Percentiles rank a stretch among this genome's conserved stretches.
These are phyloP conservation scores for Chrysosporium queenslandicum DNA, from an alignment of 2,329 filamentous ascomycete genomes.

Conservation along the genomic window DNA sequence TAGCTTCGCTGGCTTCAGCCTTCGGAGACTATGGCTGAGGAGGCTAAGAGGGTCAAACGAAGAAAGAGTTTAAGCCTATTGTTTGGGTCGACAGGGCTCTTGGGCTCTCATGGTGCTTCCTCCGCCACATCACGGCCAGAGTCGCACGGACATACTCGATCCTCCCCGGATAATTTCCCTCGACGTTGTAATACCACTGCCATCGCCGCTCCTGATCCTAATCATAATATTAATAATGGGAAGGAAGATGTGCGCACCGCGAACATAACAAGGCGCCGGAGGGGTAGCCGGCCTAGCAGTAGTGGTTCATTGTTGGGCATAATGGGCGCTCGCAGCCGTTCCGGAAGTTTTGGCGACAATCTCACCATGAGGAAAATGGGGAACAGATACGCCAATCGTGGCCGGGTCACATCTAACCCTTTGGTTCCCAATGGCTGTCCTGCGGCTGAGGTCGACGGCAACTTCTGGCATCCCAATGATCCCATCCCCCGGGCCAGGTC, in stretches of 20 bases:
- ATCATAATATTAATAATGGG: neutral
- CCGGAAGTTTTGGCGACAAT: constrained; percentile 5
- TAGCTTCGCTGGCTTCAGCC: constrained; percentile 8
- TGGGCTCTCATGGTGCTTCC: constrained; percentile 10
- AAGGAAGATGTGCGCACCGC: neutral
- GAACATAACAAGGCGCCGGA: constrained; percentile 7
- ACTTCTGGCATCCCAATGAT: neutral
- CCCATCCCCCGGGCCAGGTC: constrained; percentile 10
- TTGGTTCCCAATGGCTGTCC: neutral
- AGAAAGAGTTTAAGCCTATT: constrained; percentile 12
- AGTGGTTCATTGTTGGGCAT: constrained; percentile 14
- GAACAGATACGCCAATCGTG: neutral
- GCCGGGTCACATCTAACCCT: constrained; percentile 1
- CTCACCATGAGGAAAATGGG: neutral
- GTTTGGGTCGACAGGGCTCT: constrained; percentile 10
- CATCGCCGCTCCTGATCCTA: neutral
- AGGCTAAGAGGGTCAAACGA: constrained; percentile 12
- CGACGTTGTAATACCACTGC: neutral
- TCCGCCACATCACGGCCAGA: constrained; percentile 3
- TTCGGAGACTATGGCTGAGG: constrained; percentile 4
- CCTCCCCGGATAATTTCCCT: constrained; percentile 30
- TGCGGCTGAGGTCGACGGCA: neutral
- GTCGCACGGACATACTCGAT: constrained; percentile 25
- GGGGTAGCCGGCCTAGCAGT: constrained; percentile 12
- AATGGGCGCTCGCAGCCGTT: constrained; percentile 6